phyloP scores from a whole-genome alignment of 306 rosid genomes.

The Pyrus betulifolia region DNA sequence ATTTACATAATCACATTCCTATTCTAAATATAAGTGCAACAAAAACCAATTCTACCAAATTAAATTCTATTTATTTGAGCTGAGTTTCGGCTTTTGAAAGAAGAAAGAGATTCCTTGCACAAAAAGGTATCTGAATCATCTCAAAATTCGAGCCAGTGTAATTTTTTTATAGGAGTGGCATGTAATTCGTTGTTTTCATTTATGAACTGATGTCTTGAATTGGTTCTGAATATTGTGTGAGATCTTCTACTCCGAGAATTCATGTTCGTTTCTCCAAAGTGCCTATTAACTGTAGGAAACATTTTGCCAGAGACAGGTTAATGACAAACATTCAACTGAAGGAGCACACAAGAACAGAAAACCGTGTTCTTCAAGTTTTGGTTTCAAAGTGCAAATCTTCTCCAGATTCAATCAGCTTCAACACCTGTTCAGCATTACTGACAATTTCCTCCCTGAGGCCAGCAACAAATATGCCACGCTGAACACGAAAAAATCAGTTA shows the following conservation, averaged over 20 bases:
- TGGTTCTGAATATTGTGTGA: conserved; percentile 81
- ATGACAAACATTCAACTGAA: background rate
- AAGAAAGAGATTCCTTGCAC: too few species aligned
- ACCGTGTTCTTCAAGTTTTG: background rate
- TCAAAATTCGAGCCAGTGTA: too few species aligned
- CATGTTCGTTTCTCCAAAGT: conserved; percentile 96
- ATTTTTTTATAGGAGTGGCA: too few species aligned
- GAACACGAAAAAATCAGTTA: conserved; percentile 19
- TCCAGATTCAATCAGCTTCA: conserved; percentile 67
- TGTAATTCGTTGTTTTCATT: too few species aligned
- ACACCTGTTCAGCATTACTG: conserved; percentile 69
- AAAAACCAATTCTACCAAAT: too few species aligned
- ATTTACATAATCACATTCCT: too few species aligned
- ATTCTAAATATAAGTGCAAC: too few species aligned
- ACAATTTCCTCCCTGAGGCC: conserved; percentile 89
- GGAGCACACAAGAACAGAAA: conserved; percentile 4
- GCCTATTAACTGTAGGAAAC: conserved; percentile 65
- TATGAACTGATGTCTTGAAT: too few species aligned
- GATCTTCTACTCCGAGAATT: conserved; percentile 93
- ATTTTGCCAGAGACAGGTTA: conserved; percentile 9
- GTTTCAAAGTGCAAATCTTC: conserved; percentile 57
- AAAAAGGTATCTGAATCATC: too few species aligned
- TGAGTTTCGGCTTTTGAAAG: too few species aligned
- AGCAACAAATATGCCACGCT: conserved; percentile 94
- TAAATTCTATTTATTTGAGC: too few species aligned